A percentile compares a stretch with the other conserved stretches of the same genome.
These are phyloP conservation scores for Coniochaeta hoffmannii DNA, from an alignment of 2,329 filamentous ascomycete genomes.

Conservation along the genomic window DNA sequence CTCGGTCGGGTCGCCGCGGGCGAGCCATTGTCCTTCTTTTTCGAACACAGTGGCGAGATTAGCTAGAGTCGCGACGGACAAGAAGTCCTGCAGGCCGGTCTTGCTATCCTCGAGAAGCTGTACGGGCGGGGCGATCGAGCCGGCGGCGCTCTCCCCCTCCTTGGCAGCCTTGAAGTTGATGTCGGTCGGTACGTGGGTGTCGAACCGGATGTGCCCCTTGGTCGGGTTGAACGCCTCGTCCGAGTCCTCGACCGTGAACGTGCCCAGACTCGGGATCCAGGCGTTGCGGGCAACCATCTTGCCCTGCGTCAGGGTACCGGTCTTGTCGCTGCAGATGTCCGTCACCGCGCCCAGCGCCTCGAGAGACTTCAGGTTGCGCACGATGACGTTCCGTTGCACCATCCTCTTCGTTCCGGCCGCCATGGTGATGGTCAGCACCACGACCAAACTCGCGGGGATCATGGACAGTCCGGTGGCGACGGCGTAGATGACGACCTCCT, in stretches of 20 bases:
- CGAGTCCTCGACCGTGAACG: slow-evolving; percentile 44
- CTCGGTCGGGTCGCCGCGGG: slow-evolving; percentile 62
- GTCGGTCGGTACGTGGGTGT: slow-evolving; percentile 24
- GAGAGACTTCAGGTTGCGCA: slow-evolving; percentile 54
- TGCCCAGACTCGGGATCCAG: slow-evolving; percentile 49
- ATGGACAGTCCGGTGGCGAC: slow-evolving; percentile 44
- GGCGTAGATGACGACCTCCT: slow-evolving; percentile 37
- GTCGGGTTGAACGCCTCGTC: slow-evolving; percentile 55
- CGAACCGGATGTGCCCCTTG: slow-evolving; percentile 41
- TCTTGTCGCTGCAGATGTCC: slow-evolving; percentile 65
- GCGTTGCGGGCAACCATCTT: slow-evolving; percentile 60
- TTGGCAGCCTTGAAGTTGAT: slow-evolving; percentile 15
- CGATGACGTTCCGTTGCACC: slow-evolving; percentile 47
- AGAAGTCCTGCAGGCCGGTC: slow-evolving; percentile 33
- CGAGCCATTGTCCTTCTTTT: slow-evolving; percentile 43
- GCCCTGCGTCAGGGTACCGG: slow-evolving; percentile 58
- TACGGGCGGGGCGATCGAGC: not conserved
- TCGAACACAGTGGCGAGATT: slow-evolving; percentile 49
- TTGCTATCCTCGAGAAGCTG: not conserved
- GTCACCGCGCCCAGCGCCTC: slow-evolving; percentile 64
- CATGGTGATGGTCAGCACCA: slow-evolving; percentile 58
- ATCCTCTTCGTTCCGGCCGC: slow-evolving; percentile 48
- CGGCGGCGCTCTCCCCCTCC: slow-evolving; percentile 16
- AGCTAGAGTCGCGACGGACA: slow-evolving; percentile 52
- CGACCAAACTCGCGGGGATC: slow-evolving; percentile 49